Evolutionary conservation across 176 grass and related monocot genomes (phyloP), one percentile per base, ranked within the genome.

Genomic region (Phoenix dactylifera): DNA sequence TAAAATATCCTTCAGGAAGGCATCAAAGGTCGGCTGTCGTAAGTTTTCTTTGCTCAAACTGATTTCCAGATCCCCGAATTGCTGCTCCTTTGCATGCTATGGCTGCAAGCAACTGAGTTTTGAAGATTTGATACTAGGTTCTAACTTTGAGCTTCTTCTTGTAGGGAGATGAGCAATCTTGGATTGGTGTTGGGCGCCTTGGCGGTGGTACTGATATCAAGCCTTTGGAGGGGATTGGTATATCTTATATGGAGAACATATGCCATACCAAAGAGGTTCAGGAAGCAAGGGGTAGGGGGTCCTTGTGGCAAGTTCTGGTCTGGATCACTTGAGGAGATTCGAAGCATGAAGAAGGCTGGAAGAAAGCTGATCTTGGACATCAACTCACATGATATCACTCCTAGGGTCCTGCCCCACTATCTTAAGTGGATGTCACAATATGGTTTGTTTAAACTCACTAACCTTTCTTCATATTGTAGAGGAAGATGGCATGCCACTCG

Each of bases 341-440:
- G 17, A 48, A 58, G 44, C 57, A 72, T 87, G 44, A 74, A 58
- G 15, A 64, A 7, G 19, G 74, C 65, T 0, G 75, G 64, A 25
- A 72, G 49, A 69, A 49, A 32, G 18, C 2, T 75, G n/a, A 54
- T 44, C 71, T 48, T 87, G 0, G 79, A 82, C 61, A 60, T 51
- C 19, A n/a, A 18, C 53, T 70, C 59, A 18, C 75, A 87, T 55
- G 84, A 87, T 64, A 76, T 82, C 71, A 56, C 35, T 24, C 39
- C 72, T 67, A 79, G 77, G 52, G 75, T 71, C 20, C 66, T 79
- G 29, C 74, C 73, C 2, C 71, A 87, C 16, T 82, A 79, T 54
- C 23, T 49, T 17, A 16, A 82, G 6, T 87, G 84, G 84, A 79
- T 82, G 50, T 44, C 70, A 1, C 57, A 44, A 73, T 87, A 82